Percentiles rank a stretch among this genome's conserved stretches.
Evolutionary conservation across 176 grass and related monocot species (phyloP).

Genomic region (Leersia perrieri): DNA sequence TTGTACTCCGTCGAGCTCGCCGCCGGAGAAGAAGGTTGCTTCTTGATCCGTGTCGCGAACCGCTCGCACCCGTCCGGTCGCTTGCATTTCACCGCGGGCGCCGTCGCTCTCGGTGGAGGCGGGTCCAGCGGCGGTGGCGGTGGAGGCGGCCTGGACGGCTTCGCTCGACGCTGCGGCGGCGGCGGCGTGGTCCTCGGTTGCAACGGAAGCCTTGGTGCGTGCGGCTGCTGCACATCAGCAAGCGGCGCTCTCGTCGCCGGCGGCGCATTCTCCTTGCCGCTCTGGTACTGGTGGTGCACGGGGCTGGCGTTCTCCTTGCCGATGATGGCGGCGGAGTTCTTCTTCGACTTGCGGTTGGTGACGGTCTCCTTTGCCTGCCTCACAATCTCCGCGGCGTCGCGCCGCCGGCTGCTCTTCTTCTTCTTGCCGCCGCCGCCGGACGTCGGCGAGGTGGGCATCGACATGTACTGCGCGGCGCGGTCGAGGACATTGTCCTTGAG

Average conservation of each 20-base stretch:
- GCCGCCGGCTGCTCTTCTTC: slow-evolving; percentile 3
- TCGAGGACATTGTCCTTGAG: slow-evolving; percentile 47
- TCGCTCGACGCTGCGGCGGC: neutral
- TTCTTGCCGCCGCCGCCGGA: slow-evolving; percentile 21
- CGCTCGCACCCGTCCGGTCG: slow-evolving; percentile 59
- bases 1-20: neutral
- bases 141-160: slow-evolving; percentile 35
- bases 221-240: slow-evolving; percentile 23
- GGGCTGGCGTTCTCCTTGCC: slow-evolving; percentile 35
- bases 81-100: slow-evolving; percentile 39
- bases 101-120: neutral
- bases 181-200: neutral
- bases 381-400: slow-evolving; percentile 55
- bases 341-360: slow-evolving; percentile 40
- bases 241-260: neutral
- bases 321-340: neutral
- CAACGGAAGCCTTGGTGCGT: slow-evolving; percentile 28
- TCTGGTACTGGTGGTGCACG: neutral
- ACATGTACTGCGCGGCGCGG: slow-evolving; percentile 43
- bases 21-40: neutral
- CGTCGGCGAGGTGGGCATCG: slow-evolving; percentile 60
- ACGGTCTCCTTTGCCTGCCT: slow-evolving; percentile 74
- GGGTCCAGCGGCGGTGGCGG: slow-evolving; percentile 44
- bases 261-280: neutral
- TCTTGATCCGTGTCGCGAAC: slow-evolving; percentile 77